Conservation (phyloP, 148 eudicot genomes). For the Vaccinium macrocarpon region DNA sequence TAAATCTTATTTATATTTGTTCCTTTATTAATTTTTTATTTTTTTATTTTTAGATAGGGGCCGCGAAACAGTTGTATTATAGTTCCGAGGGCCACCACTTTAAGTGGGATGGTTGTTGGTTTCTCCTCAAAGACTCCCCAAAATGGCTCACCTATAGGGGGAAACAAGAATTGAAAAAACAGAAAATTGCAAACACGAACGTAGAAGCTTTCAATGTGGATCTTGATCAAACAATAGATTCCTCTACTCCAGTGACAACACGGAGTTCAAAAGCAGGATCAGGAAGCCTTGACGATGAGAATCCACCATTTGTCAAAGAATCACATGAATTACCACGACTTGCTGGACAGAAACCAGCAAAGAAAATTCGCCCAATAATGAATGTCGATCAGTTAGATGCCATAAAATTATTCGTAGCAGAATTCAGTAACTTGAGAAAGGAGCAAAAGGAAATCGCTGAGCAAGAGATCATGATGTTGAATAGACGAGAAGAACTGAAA, state of each 20-base stretch:
- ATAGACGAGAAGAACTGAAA: not conserved
- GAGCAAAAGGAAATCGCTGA: slow-evolving; percentile 1
- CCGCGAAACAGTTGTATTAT: not conserved
- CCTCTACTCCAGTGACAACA: not conserved
- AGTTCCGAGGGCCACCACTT: not conserved
- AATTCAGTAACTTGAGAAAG: not conserved
- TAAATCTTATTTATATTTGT: not conserved
- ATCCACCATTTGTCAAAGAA: not conserved
- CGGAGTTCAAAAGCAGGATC: not conserved
- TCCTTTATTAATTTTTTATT: not conserved
- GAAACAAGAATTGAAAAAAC: not conserved
- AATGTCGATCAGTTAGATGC: not conserved
- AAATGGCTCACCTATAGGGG: not conserved
- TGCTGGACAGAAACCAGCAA: not conserved
- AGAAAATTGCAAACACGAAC: not conserved
- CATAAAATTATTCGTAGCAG: not conserved
- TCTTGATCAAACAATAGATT: not conserved
- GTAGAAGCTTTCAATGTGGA: not conserved
- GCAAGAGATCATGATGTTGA: not conserved
- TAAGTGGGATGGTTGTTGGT: slow-evolving; percentile 5
- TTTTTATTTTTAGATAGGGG: not conserved
- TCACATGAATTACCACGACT: not conserved
- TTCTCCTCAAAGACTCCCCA: not conserved
- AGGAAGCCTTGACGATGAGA: not conserved
- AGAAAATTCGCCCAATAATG: not conserved